These are phyloP conservation scores for Nicotiana sylvestris DNA, from an alignment of 257 asterid genomes.

Conservation along the genomic window DNA sequence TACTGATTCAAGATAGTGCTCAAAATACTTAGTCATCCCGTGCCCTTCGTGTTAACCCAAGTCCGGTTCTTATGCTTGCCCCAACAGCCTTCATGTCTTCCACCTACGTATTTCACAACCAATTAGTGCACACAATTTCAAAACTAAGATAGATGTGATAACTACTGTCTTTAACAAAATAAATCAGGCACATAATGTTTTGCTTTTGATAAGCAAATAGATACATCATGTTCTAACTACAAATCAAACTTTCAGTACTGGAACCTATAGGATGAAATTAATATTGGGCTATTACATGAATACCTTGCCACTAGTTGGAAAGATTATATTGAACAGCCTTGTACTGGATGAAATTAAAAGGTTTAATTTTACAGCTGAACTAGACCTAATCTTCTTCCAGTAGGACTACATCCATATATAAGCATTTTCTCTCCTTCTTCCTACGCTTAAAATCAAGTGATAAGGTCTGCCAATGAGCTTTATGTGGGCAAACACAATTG, in stretches of 20 bases:
- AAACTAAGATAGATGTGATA: not conserved
- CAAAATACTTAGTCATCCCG: constrained; percentile 26
- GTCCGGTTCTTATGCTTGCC: constrained; percentile 45
- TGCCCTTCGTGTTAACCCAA: constrained; percentile 45
- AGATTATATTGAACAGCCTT: not conserved
- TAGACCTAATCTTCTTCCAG: not conserved
- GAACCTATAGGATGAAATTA: not conserved
- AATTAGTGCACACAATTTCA: not conserved
- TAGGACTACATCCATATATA: not conserved
- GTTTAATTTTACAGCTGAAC: not conserved
- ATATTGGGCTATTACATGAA: not conserved
- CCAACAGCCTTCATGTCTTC: constrained; percentile 64
- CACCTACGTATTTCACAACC: constrained; percentile 34
- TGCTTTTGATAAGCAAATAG: no score
- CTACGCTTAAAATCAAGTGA: not conserved
- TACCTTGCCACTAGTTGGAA: not conserved
- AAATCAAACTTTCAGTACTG: not conserved
- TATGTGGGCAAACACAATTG: not conserved
- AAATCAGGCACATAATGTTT: no score
- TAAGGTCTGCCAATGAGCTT: not conserved
- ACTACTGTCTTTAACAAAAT: no score
- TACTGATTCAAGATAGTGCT: not conserved
- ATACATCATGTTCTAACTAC: no score
- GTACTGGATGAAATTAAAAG: not conserved
- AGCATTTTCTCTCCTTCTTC: not conserved